Evolutionary conservation across 1,284 basidiomycete genomes (phyloP), one percentile per base, ranked within the genome.

Genomic region (Ceratobasidium sp.): DNA sequence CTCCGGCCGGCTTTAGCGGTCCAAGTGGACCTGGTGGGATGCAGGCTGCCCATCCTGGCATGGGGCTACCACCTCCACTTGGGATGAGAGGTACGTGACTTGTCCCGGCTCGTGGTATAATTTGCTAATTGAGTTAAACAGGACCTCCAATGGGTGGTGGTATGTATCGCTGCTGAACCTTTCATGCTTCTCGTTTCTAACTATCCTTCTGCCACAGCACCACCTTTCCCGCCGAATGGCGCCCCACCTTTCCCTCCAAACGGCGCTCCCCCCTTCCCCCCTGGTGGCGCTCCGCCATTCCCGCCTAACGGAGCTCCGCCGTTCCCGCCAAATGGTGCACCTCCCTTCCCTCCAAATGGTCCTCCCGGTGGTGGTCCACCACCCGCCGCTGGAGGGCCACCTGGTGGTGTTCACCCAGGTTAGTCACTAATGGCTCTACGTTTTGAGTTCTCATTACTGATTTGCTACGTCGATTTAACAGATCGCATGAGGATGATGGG

Each of bases 401-500:
- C 84, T 23, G 86, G 87, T 65, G 85, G 87, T 26, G 94, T 96
- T 81, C 95, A 96, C 85, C 95, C 95, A n/a, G 94, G 71, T 74
- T 40, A 38, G 71, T 65, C 10, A 15, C 54, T 54, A 9, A 7
- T 52, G 12, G n/a, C n/a, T 28, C 23, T 61, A 42, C 62, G n/a
- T 12, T n/a, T n/a, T 46, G 20, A 67, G 13, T 15, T 26, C 23
- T 20, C 20, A 46, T 10, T 61, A 20, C 50, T 52, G 50, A 52
- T n/a, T 52, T n/a, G 17, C 5, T n/a, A n/a, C n/a, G 17, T n/a
- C 23, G 20, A 26, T 44, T 42, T 17, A 33, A 54, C 20, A 74
- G 71, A 96, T 85, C 89, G 94, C 79, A 81, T 94, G 83, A 88
- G 94, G 79, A 95, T 96, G 94, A 91, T 96, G 91, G 90, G 87